Evolutionary conservation across 805 yeast genomes (phyloP).

Genomic region (Ogataea glucozyma): DNA sequence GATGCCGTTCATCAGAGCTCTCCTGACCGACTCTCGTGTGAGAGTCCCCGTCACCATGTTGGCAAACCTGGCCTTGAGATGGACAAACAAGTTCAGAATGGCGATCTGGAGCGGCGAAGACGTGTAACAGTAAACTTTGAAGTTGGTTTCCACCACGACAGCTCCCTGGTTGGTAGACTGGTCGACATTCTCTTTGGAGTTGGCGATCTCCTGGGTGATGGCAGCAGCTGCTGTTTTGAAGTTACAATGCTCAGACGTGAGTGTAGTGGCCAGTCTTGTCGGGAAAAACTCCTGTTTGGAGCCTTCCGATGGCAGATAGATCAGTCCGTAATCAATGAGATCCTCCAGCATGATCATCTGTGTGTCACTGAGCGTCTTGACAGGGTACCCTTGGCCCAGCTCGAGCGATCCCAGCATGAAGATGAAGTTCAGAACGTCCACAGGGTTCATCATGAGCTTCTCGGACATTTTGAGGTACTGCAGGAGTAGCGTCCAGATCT

Average conservation of each 20-base stretch:
- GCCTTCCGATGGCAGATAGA: constrained; percentile 46
- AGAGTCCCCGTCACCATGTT: constrained; percentile 93
- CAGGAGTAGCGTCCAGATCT: constrained; percentile 87
- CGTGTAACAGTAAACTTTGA: constrained; percentile 89
- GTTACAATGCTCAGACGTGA: constrained; percentile 80
- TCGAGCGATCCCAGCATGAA: constrained; percentile 93
- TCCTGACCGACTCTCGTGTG: constrained; percentile 87
- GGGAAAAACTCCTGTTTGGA: constrained; percentile 61
- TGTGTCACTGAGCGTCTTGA: constrained; percentile 69
- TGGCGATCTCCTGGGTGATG: constrained; percentile 63
- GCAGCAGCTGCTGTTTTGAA: constrained; percentile 74
- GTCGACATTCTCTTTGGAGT: constrained; percentile 26
- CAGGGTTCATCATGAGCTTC: constrained; percentile 87
- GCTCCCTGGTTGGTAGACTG: constrained; percentile 50
- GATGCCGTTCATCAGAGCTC: constrained; percentile 84
- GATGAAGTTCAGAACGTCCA: constrained; percentile 90
- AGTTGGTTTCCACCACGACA: constrained; percentile 89
- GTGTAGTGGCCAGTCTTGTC: constrained; percentile 83
- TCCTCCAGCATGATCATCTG: constrained; percentile 87
- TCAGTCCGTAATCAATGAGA: constrained; percentile 86
- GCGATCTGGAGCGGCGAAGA: constrained; percentile 95
- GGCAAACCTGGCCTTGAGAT: constrained; percentile 77
- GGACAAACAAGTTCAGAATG: constrained; percentile 83
- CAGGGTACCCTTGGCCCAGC: constrained; percentile 81
- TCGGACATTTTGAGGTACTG: constrained; percentile 88